phyloP scores from a whole-genome alignment of 1,139 yeast species.

The Candida tropicalis region DNA sequence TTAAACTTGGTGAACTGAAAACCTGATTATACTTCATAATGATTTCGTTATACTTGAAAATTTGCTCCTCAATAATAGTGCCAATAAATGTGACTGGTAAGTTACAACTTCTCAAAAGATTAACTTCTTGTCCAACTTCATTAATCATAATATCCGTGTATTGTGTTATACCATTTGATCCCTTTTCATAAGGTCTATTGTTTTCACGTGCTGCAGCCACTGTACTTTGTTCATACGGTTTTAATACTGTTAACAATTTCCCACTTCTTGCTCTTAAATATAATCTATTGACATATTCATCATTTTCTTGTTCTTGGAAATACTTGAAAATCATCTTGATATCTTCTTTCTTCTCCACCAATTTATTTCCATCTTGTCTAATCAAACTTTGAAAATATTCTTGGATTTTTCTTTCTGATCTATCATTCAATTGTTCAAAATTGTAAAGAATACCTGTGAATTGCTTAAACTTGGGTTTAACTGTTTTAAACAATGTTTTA shows the following conservation, averaged over 20 bases:
- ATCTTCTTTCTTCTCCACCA: conserved; percentile 15
- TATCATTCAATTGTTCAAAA: conserved; percentile 47
- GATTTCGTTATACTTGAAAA: conserved; percentile 24
- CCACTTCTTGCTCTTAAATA: conserved; percentile 50
- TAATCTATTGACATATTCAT: conserved; percentile 34
- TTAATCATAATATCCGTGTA: conserved; percentile 57
- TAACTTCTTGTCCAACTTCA: conserved; percentile 51
- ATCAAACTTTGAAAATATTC: conserved; percentile 29
- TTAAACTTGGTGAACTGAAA: conserved; percentile 14
- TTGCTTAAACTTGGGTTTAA: conserved; percentile 42
- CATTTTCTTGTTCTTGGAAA: conserved; percentile 31
- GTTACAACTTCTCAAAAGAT: conserved; percentile 34
- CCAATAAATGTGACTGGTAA: conserved; percentile 20
- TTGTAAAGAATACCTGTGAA: conserved; percentile 54
- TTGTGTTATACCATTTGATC: conserved; percentile 58
- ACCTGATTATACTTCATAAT: conserved; percentile 10
- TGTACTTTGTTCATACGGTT: conserved; percentile 33
- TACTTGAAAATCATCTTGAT: conserved; percentile 42
- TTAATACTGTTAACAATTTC: conserved; percentile 47
- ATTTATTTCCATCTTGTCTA: conserved; percentile 8
- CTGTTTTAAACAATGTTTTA: conserved; percentile 33
- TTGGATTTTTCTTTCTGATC: conserved; percentile 47
- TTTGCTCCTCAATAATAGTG: conserved; percentile 25
- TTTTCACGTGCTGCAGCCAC: conserved; percentile 40
- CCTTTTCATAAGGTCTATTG: conserved; percentile 57